These are phyloP conservation scores for Trypanosoma rangeli DNA, from an alignment of 208 protist species.

Conservation along the genomic window DNA sequence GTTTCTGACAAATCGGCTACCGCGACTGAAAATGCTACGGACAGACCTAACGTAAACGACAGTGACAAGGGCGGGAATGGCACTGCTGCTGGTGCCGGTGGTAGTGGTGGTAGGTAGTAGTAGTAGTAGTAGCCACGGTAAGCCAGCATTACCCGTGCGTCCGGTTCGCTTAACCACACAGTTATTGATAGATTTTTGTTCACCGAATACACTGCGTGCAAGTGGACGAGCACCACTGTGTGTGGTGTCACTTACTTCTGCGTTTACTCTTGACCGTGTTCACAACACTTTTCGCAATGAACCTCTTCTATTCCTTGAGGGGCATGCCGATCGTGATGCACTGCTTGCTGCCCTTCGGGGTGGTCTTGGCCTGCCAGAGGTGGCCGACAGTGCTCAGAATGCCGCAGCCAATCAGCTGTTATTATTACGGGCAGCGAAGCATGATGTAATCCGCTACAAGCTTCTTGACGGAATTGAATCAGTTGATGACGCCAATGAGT, in stretches of 20 bases:
- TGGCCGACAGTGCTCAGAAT: conserved; percentile 7
- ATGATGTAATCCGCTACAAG: conserved; percentile 19
- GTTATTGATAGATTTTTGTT: conserved; percentile 46
- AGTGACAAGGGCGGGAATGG: conserved; percentile 4
- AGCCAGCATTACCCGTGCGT: conserved; percentile 16
- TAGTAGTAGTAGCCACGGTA: background rate
- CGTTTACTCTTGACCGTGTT: conserved; percentile 34
- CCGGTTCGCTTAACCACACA: conserved; percentile 20
- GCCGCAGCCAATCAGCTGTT: conserved; percentile 6
- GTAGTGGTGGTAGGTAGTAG: background rate
- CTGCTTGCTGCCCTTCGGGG: conserved; percentile 14
- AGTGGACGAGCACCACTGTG: conserved; percentile 31
- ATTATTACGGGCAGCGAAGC: conserved; percentile 25
- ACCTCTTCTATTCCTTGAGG: conserved; percentile 75
- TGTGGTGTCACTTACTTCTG: conserved; percentile 43
- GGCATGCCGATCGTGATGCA: conserved; percentile 13
- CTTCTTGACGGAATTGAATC: conserved; percentile 20
- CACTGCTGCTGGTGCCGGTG: background rate
- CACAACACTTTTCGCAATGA: conserved; percentile 47
- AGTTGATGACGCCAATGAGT: conserved; percentile 2
- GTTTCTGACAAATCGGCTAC: background rate
- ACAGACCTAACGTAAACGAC: conserved; percentile 2
- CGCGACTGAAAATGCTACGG: conserved; percentile 7
- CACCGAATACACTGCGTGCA: conserved; percentile 32
- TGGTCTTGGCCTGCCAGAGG: conserved; percentile 6